These are phyloP conservation scores for Drechslerella coelobrocha DNA, from an alignment of 2,329 filamentous ascomycete species.

Conservation along the genomic window DNA sequence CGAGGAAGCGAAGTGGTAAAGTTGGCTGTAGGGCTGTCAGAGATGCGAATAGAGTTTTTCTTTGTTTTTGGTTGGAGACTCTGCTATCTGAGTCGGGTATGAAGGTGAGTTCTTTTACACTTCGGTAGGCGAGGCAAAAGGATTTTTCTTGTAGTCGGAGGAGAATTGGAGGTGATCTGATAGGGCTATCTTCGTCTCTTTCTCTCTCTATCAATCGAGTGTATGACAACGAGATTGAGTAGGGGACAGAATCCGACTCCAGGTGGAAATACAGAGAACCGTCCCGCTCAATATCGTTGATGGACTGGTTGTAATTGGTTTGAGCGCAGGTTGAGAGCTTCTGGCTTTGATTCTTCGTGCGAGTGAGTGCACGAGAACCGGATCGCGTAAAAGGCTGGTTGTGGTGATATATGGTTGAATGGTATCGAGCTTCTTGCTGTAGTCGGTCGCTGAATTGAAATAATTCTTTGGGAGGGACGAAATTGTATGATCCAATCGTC, in stretches of 20 bases:
- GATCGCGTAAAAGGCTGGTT: constrained; percentile 31
- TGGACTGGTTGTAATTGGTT: constrained; percentile 44
- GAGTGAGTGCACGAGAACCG: constrained; percentile 36
- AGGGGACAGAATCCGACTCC: constrained; percentile 42
- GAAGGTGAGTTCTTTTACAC: not conserved
- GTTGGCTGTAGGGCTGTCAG: not conserved
- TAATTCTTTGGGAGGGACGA: constrained; percentile 24
- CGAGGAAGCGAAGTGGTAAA: constrained; percentile 10
- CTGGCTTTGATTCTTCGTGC: constrained; percentile 34
- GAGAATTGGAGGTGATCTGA: not conserved
- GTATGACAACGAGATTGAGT: constrained; percentile 49
- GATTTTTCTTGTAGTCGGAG: not conserved
- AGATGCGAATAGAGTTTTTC: constrained; percentile 24
- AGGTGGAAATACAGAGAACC: constrained; percentile 26
- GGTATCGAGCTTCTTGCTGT: constrained; percentile 25
- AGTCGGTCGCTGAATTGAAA: constrained; percentile 10
- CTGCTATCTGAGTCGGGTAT: not conserved
- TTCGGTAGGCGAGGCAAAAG: not conserved
- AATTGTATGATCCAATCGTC: constrained; percentile 50
- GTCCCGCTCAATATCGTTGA: constrained; percentile 51
- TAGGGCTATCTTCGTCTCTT: constrained; percentile 26
- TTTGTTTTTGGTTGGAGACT: constrained; percentile 22
- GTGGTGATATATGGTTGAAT: constrained; percentile 16
- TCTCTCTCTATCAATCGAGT: constrained; percentile 20
- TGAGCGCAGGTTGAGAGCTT: constrained; percentile 49